Base-by-base conservation (phyloP, 441 rosid genomes). In the Gossypium trilobum region DNA sequence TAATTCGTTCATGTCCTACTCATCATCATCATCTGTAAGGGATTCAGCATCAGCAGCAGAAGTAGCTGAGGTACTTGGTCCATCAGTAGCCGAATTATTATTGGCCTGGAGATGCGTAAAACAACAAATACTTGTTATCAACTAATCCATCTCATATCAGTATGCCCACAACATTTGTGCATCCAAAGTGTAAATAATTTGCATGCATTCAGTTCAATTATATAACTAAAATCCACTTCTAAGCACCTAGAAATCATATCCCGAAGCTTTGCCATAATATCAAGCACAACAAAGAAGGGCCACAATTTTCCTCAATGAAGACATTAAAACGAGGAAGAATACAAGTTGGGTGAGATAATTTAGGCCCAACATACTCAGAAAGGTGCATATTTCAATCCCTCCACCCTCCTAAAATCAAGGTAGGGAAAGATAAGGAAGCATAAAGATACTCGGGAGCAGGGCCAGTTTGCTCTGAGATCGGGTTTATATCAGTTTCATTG, bases 1-100 rank as follows among this genome's bases (percentile, higher is more conserved):
- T 76, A 90, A 77, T 74, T 92, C 97, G 2, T 89, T 95, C 1
- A 84, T 86, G 0, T 87, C 88, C 0, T 78, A 79, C 3, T 82
- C 79, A 1, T 74, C 84, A 0, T 78, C 60, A 0, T 73, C 80
- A 6, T 74, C 82, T 19, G 11, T 50, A 52, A 14, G 39, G 36
- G 48, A 62, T 19, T 52, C 75, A 31, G 82, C 71, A 76, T 68
- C 75, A 20, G 75, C 74, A 54, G 33, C 77, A 4, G 75, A 63
- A 39, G 50, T 58, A 2, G 71, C 69, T 13, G 84, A 82, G 17
- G 75, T 19, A 78, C 84, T 83, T 51, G 89, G 78, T 78, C 84
- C 86, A 48, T 77, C 80, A 50, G 39, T 33, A 33, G 80, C 20
- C 33, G 85, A 77, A 36, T 81, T 78, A 25, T 27, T 75, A 77